Conservation (phyloP, 768 basidiomycete species). For the Kwoniella botswanensis region DNA sequence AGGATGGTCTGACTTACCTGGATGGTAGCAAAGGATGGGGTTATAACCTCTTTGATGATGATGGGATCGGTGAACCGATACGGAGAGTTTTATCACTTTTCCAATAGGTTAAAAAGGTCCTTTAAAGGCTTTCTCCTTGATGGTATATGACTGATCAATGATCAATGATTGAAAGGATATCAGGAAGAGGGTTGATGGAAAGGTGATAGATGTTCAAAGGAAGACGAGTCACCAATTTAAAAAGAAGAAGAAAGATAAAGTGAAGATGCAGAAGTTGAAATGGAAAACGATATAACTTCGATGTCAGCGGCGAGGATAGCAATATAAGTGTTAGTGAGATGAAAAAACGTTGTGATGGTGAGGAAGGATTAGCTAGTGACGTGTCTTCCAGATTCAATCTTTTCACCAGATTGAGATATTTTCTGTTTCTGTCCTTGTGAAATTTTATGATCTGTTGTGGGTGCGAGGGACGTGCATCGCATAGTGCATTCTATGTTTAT, state of each 20-base stretch:
- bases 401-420: not conserved
- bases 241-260: not conserved
- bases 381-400: not conserved
- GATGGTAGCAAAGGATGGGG: slow-evolving; percentile 1
- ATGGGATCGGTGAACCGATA: not conserved
- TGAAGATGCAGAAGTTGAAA: too few species aligned
- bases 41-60: not conserved
- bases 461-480: slow-evolving; percentile 4
- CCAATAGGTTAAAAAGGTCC: not conserved
- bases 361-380: slow-evolving; percentile 3
- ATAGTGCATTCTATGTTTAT: too few species aligned
- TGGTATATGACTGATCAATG: not conserved
- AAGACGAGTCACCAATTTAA: not conserved
- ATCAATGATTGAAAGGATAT: not conserved
- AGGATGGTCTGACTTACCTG: not conserved
- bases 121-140: slow-evolving; percentile 8
- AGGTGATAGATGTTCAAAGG: not conserved
- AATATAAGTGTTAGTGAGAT: not conserved
- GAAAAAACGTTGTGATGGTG: not conserved
- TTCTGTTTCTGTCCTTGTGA: not conserved
- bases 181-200: too few species aligned
- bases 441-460: not conserved
- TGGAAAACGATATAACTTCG: too few species aligned
- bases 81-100: slow-evolving; percentile 1
- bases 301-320: not conserved